These are phyloP conservation scores for Periconia sp. DNA, from an alignment of 2,329 filamentous ascomycete genomes.

Conservation along the genomic window DNA sequence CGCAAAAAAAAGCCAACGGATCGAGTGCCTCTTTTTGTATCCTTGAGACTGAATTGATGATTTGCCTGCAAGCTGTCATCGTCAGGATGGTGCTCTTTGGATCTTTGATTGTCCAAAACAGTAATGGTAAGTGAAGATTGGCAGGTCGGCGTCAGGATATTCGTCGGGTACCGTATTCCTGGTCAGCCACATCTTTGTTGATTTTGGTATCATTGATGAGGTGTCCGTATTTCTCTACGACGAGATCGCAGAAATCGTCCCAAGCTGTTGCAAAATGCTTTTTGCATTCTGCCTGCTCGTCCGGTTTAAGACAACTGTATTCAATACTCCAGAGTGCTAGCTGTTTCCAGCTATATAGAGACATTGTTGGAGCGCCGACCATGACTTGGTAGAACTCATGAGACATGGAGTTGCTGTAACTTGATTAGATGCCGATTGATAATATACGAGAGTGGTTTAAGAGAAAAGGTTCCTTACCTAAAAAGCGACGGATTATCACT, in stretches of 20 bases:
- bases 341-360: slow-evolving; percentile 74
- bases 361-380: slow-evolving; percentile 71
- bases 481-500: slow-evolving; percentile 79
- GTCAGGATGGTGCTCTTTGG: too few species aligned
- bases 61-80: too few species aligned
- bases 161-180: too few species aligned
- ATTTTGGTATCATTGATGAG: slow-evolving; percentile 15
- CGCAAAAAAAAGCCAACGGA: too few species aligned
- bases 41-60: too few species aligned
- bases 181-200: too few species aligned
- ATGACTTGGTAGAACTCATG: slow-evolving; percentile 81
- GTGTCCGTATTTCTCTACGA: slow-evolving; percentile 50
- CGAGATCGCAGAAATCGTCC: slow-evolving; percentile 62
- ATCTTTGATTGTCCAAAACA: too few species aligned
- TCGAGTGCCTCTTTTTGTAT: too few species aligned
- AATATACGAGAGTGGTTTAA: too few species aligned
- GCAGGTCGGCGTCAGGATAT: too few species aligned
- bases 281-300: slow-evolving; percentile 49
- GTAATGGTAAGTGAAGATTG: too few species aligned
- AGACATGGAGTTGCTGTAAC: slow-evolving; percentile 67
- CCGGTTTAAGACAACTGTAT: slow-evolving; percentile 48
- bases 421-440: too few species aligned
- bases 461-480: slow-evolving; percentile 51
- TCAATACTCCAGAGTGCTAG: slow-evolving; percentile 55
- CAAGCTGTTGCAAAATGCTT: slow-evolving; percentile 62